phyloP scores from a whole-genome alignment of 2,329 filamentous ascomycete species.

The Thelonectria discophora region DNA sequence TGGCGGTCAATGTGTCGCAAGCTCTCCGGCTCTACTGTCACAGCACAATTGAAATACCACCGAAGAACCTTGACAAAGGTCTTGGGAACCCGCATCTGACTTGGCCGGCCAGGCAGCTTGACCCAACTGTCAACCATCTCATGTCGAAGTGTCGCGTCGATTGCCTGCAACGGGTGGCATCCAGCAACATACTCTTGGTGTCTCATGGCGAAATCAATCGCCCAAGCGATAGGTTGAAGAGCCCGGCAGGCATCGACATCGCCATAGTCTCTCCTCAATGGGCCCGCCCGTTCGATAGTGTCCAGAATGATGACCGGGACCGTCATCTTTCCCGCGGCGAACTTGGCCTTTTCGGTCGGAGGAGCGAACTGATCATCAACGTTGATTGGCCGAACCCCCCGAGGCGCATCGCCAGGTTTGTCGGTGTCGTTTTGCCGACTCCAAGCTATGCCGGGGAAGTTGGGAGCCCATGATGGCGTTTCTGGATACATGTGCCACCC shows the following conservation, averaged over 20 bases:
- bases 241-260: not conserved
- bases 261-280: not conserved
- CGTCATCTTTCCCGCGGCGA: not conserved
- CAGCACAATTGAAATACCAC: too few relatives aligned
- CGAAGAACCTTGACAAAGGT: too few relatives aligned
- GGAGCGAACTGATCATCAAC: not conserved
- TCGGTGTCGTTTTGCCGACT: not conserved
- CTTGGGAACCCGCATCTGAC: not conserved
- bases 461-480: slow-evolving; percentile 22
- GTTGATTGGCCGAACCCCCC: not conserved
- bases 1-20: too few relatives aligned
- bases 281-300: not conserved
- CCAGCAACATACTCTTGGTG: not conserved
- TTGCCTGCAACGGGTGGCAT: not conserved
- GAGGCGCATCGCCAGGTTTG: not conserved
- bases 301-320: not conserved
- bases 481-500: slow-evolving; percentile 10
- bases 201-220: not conserved
- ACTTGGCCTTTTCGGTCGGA: not conserved
- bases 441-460: slow-evolving; percentile 9
- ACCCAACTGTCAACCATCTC: not conserved
- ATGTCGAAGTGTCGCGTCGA: not conserved
- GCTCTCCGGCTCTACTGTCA: too few relatives aligned
- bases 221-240: not conserved
- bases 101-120: not conserved